Percentiles rank a stretch among this genome's conserved stretches.
Conservation (phyloP, 139 green algal species). For the Chlorella sp. region DNA sequence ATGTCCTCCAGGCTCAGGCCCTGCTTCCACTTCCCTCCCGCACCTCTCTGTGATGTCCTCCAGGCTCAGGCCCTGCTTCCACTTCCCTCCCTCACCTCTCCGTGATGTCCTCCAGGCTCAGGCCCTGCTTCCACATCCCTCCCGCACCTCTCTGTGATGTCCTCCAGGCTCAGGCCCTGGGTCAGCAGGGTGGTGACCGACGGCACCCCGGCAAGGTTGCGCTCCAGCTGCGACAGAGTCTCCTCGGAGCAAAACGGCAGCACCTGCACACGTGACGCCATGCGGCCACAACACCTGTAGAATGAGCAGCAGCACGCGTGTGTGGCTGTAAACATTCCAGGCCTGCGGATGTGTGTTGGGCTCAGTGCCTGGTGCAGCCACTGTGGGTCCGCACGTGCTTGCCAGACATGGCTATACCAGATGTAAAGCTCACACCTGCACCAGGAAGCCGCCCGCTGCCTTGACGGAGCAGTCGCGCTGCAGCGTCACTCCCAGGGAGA, state of each 20-base stretch:
- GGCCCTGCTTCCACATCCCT: neutral
- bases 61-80: neutral
- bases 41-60: neutral
- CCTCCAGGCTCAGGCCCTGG: slow-evolving; percentile 37
- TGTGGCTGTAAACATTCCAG: neutral
- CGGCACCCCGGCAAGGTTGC: slow-evolving; percentile 54
- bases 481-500: slow-evolving; percentile 80
- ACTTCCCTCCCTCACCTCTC: neutral
- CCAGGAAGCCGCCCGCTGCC: slow-evolving; percentile 76
- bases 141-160: slow-evolving; percentile 46
- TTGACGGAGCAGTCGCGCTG: slow-evolving; percentile 49
- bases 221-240: slow-evolving; percentile 71
- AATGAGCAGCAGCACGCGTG: neutral
- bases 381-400: neutral
- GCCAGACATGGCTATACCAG: neutral
- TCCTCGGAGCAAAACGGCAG: slow-evolving; percentile 85
- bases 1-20: neutral
- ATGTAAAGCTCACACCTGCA: slow-evolving; percentile 49
- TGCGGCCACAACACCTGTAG: no score
- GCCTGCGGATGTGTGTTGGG: neutral
- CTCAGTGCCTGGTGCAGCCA: neutral
- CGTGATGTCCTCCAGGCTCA: neutral
- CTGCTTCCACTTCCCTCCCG: no score
- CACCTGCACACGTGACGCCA: slow-evolving; percentile 46
- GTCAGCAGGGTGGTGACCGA: slow-evolving; percentile 61